These are phyloP conservation scores for Erucastrum elatum DNA, from an alignment of 345 rosid genomes.

Conservation along the genomic window DNA sequence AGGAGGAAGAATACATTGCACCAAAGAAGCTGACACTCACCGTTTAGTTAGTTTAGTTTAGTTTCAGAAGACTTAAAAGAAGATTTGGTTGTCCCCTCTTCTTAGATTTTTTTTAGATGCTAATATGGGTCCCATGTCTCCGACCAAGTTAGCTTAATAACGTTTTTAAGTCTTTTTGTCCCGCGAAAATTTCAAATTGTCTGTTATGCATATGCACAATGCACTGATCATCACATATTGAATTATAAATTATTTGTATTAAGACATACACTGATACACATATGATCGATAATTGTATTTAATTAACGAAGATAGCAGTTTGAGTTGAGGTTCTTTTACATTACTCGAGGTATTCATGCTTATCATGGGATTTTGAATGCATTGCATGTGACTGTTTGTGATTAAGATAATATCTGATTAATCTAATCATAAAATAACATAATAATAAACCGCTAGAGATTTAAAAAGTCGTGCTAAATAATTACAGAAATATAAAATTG, in stretches of 20 bases:
- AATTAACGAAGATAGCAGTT: background rate
- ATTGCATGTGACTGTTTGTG: constrained; percentile 31
- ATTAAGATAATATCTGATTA: constrained; percentile 3
- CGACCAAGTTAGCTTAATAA: constrained; percentile 23
- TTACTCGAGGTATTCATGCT: constrained; percentile 18
- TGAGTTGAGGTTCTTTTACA: constrained; percentile 26
- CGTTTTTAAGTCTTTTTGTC: constrained; percentile 28
- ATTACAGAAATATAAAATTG: background rate
- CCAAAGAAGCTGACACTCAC: constrained; percentile 15
- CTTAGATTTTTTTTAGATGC: constrained; percentile 19
- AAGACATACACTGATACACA: constrained; percentile 19
- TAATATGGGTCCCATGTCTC: constrained; percentile 21
- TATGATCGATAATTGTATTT: constrained; percentile 1
- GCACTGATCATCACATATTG: constrained; percentile 16
- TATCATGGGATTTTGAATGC: constrained; percentile 35
- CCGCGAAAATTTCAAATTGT: constrained; percentile 6
- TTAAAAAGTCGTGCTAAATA: background rate
- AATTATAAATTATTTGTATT: constrained; percentile 17
- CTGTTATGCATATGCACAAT: constrained; percentile 10
- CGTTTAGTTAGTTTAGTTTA: background rate
- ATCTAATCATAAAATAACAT: background rate
- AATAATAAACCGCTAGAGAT: background rate
- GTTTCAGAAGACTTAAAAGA: constrained; percentile 12
- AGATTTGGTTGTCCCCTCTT: constrained; percentile 33
- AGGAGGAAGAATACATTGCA: constrained; percentile 31